These are phyloP conservation scores for Xerocomellus chrysenteron DNA, from an alignment of 768 basidiomycete species.

Conservation along the genomic window DNA sequence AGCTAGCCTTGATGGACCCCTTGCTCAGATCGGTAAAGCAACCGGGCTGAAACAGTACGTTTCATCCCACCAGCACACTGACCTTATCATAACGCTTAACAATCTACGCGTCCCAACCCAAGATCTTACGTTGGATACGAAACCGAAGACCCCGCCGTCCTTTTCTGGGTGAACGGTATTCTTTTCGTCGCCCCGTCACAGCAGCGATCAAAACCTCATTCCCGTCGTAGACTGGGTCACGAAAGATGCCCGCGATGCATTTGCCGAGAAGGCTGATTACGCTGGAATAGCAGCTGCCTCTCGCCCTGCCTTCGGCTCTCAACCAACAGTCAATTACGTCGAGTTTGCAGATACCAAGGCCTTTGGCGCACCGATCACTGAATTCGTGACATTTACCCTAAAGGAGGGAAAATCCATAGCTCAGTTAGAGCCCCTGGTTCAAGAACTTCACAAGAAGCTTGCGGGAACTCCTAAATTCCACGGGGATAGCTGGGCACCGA, in stretches of 20 bases:
- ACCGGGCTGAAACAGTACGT: constrained; percentile 22
- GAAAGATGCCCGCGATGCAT: constrained; percentile 17
- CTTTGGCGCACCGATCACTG: constrained; percentile 29
- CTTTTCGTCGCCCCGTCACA: neutral
- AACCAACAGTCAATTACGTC: constrained; percentile 15
- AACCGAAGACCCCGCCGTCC: constrained; percentile 23
- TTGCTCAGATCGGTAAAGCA: constrained; percentile 8
- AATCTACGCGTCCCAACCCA: neutral
- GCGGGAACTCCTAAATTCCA: constrained; percentile 23
- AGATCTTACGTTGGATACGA: constrained; percentile 32
- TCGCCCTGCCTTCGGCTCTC: constrained; percentile 19
- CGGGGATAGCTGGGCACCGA: constrained; percentile 30
- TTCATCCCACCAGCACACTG: neutral
- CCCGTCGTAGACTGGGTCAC: constrained; percentile 26
- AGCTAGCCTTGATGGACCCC: constrained; percentile 13
- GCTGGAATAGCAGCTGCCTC: neutral
- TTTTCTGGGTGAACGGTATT: constrained; percentile 30
- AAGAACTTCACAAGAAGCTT: constrained; percentile 22
- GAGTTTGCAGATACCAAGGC: constrained; percentile 23
- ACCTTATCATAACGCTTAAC: constrained; percentile 5
- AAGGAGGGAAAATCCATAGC: constrained; percentile 22
- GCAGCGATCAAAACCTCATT: constrained; percentile 6
- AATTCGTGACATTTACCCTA: constrained; percentile 35
- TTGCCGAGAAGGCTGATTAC: constrained; percentile 10
- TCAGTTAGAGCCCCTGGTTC: constrained; percentile 22